A percentile compares a stretch with the other conserved stretches of the same genome.
These are phyloP conservation scores for Jimgerdemannia flammicorona DNA, from an alignment of 192 early-diverging fungal species.

Conservation along the genomic window DNA sequence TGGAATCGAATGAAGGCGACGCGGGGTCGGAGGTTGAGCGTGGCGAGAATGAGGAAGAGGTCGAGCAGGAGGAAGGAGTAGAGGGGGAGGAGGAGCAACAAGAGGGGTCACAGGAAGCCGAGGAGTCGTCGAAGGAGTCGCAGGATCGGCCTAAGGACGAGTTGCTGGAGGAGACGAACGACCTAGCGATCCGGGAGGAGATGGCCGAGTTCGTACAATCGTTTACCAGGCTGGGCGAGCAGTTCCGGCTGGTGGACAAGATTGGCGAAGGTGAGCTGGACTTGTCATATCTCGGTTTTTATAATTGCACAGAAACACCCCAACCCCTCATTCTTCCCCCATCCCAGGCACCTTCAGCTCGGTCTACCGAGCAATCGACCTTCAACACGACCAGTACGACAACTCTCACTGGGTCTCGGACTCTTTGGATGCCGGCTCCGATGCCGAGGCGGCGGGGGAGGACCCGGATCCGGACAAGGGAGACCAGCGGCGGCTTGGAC, in stretches of 20 bases:
- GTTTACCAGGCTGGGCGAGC: background rate
- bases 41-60: background rate
- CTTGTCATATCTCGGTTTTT: background rate
- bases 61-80: background rate
- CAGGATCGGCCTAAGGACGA: background rate
- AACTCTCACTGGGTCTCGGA: slow-evolving; percentile 63
- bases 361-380: slow-evolving; percentile 88
- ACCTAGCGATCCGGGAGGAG: background rate
- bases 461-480: background rate
- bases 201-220: background rate
- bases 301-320: background rate
- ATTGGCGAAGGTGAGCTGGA: slow-evolving; percentile 69
- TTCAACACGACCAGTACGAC: slow-evolving; percentile 65
- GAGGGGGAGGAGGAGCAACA: background rate
- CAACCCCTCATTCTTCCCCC: background rate
- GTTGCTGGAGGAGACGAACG: background rate
- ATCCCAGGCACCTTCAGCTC: slow-evolving; percentile 80
- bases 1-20: no score
- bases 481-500: background rate
- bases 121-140: background rate
- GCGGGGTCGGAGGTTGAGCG: no score
- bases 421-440: slow-evolving; percentile 19
- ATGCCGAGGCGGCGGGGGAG: slow-evolving; percentile 10
- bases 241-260: slow-evolving; percentile 53
- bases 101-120: background rate